Conservation (phyloP, 805 yeast genomes). For the Schizosaccharomyces octosporus region DNA sequence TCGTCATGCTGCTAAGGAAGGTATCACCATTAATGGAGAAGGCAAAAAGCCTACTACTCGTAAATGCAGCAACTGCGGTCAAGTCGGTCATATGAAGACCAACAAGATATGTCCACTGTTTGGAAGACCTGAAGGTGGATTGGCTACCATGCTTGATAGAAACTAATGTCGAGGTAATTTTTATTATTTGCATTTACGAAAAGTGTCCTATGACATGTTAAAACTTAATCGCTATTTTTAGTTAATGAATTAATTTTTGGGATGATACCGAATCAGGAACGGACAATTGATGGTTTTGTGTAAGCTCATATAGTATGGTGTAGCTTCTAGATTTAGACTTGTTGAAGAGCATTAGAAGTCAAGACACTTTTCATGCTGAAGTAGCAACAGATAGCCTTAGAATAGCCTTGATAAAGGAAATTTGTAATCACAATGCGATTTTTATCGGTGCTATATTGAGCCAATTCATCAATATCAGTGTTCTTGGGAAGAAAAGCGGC, state of each 20-base stretch:
- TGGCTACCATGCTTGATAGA: conserved; percentile 1
- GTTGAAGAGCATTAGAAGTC: conserved; percentile 2
- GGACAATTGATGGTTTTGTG: neutral
- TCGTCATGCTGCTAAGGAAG: conserved; percentile 26
- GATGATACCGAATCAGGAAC: neutral
- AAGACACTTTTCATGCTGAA: conserved; percentile 4
- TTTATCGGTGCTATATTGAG: neutral
- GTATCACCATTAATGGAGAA: neutral
- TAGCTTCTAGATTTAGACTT: neutral
- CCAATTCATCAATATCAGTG: conserved; percentile 7
- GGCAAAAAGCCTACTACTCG: conserved; percentile 15
- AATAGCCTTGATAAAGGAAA: neutral
- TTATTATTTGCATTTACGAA: neutral
- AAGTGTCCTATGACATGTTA: neutral
- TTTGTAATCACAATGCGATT: neutral
- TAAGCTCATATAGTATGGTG: neutral
- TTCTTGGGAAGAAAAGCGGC: conserved; percentile 9
- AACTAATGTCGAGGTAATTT: neutral
- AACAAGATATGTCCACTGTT: conserved; percentile 81
- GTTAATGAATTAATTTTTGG: neutral
- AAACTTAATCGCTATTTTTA: neutral
- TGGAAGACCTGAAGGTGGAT: conserved; percentile 17
- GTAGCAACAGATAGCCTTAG: conserved; percentile 3
- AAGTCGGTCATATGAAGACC: conserved; percentile 81
- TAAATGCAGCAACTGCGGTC: conserved; percentile 87